A percentile compares a stretch with the other conserved stretches of the same genome.
phyloP scores from a whole-genome alignment of 495 filamentous ascomycete species.

The Hyphodiscus hymeniophilus region DNA sequence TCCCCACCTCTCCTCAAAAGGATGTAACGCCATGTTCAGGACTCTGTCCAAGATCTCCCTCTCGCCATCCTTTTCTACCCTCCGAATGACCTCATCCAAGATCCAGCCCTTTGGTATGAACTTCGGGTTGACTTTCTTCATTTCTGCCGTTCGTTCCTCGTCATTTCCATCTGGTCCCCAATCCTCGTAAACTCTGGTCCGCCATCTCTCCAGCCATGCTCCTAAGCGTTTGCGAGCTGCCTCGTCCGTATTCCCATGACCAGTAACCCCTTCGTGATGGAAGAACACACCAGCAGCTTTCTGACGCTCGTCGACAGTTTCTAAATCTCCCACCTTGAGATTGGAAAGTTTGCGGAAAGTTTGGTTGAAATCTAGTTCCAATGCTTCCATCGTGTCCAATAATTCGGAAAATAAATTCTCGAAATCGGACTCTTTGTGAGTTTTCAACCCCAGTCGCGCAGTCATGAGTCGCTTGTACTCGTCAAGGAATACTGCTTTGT shows the following conservation, averaged over 20 bases:
- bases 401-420: slow-evolving; percentile 65
- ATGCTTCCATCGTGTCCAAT: slow-evolving; percentile 70
- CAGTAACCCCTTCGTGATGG: slow-evolving; percentile 53
- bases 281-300: slow-evolving; percentile 61
- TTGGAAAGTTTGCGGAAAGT: slow-evolving; percentile 72
- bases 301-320: slow-evolving; percentile 49
- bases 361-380: slow-evolving; percentile 84
- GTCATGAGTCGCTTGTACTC: slow-evolving; percentile 85
- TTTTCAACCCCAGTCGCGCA: slow-evolving; percentile 63
- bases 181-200: slow-evolving; percentile 57
- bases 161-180: slow-evolving; percentile 52
- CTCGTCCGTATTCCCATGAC: slow-evolving; percentile 40
- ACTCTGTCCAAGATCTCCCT: slow-evolving; percentile 64
- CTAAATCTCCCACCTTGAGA: slow-evolving; percentile 47
- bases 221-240: slow-evolving; percentile 55
- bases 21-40: slow-evolving; percentile 72
- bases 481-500: slow-evolving; percentile 70
- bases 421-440: slow-evolving; percentile 61
- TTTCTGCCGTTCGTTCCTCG: slow-evolving; percentile 51
- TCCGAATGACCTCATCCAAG: slow-evolving; percentile 81
- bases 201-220: slow-evolving; percentile 71
- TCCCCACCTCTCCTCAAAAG: slow-evolving; percentile 80
- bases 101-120: slow-evolving; percentile 88
- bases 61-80: slow-evolving; percentile 79
- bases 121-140: slow-evolving; percentile 85